Percentiles rank a stretch among this genome's conserved stretches.
Evolutionary conservation across 805 yeast species (phyloP).

Genomic region (Candida orba): DNA sequence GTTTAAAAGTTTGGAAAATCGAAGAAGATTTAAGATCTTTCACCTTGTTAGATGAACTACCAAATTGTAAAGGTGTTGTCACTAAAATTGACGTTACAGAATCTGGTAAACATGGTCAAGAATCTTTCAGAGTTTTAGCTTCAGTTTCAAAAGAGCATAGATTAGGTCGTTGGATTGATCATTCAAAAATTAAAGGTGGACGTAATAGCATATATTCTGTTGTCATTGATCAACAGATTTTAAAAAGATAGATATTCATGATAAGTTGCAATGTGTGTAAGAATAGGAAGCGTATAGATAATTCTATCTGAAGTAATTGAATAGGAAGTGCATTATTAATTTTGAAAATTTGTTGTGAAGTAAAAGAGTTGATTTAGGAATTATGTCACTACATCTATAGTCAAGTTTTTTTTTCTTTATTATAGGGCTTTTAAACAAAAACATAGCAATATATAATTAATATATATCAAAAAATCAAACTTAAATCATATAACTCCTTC

Average conservation of each 20-base stretch:
- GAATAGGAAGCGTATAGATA: too few species aligned
- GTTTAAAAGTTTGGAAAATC: constrained; percentile 70
- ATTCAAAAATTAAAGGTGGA: constrained; percentile 43
- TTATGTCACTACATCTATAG: neutral
- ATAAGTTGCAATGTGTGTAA: too few species aligned
- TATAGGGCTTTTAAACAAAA: neutral
- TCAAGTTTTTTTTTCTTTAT: neutral
- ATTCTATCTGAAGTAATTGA: neutral
- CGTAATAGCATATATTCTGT: constrained; percentile 67
- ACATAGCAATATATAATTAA: neutral
- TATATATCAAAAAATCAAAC: neutral
- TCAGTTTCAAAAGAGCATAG: constrained; percentile 79
- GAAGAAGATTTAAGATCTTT: constrained; percentile 59
- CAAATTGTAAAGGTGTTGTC: constrained; percentile 62
- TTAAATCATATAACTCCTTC: constrained; percentile 1
- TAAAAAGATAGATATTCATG: constrained; percentile 9
- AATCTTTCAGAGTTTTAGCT: constrained; percentile 51
- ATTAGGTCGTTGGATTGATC: constrained; percentile 78
- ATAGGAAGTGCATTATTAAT: too few species aligned
- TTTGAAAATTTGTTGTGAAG: too few species aligned
- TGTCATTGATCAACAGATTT: constrained; percentile 34
- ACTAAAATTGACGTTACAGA: constrained; percentile 53
- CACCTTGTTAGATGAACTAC: constrained; percentile 45
- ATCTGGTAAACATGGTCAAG: constrained; percentile 44
- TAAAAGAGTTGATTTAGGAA: too few species aligned